A percentile compares a stretch with the other conserved stretches of the same genome.
phyloP scores from a whole-genome alignment of 2,329 filamentous ascomycete species.

The Bipolaris cookei region DNA sequence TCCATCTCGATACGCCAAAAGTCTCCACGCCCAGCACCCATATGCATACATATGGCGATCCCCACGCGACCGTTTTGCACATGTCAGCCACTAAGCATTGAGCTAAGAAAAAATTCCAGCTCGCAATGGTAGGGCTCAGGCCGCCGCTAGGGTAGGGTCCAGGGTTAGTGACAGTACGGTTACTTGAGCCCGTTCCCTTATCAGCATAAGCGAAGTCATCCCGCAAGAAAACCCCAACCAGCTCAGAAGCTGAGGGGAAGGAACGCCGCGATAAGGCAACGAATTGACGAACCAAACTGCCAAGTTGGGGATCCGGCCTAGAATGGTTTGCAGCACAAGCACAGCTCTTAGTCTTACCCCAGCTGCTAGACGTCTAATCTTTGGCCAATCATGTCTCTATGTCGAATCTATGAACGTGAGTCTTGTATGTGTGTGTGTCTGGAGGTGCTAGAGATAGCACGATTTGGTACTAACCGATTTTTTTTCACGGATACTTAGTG shows the following conservation, averaged over 20 bases:
- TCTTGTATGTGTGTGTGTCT: conserved; percentile 6
- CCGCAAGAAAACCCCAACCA: conserved; percentile 12
- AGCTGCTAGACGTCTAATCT: conserved; percentile 29
- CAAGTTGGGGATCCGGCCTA: conserved; percentile 4
- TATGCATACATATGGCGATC: not conserved
- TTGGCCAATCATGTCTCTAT: conserved; percentile 23
- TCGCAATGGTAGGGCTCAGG: conserved; percentile 6
- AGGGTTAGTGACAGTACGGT: not conserved
- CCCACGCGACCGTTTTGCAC: not conserved
- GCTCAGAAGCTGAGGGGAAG: conserved; percentile 6
- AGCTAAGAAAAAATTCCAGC: conserved; percentile 10
- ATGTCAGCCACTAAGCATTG: conserved; percentile 19
- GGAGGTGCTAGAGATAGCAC: conserved; percentile 24
- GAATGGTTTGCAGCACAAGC: conserved; percentile 13
- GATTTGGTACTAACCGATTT: conserved; percentile 1
- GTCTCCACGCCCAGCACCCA: conserved; percentile 27
- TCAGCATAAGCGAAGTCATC: conserved; percentile 26
- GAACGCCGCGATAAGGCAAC: conserved; percentile 6
- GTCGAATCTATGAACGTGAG: not conserved
- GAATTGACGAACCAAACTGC: conserved; percentile 18
- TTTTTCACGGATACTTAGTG: not conserved
- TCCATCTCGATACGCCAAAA: not conserved
- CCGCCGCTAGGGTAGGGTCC: conserved; percentile 14
- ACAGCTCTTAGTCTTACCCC: conserved; percentile 6
- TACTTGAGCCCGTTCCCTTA: conserved; percentile 20